Evolutionary conservation across 805 yeast genomes (phyloP), one percentile per base, ranked within the genome.

Genomic region (Yarrowia sp.): DNA sequence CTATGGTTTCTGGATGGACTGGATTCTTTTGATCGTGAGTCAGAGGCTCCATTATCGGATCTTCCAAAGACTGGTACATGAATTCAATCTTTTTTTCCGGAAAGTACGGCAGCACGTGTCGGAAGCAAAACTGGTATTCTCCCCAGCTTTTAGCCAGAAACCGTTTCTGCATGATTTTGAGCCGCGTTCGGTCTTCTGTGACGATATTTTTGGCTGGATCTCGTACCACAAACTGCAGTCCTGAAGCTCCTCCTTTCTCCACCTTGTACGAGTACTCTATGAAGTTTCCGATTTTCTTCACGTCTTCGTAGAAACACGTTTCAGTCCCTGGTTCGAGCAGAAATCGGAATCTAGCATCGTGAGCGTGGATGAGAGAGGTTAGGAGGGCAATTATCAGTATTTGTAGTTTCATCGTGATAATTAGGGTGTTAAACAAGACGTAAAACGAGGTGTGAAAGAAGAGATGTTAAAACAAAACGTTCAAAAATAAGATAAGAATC

Each of bases 321-420:
- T 41, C 32, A 7, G 63, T 41, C 4, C 63, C 63, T 16, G 63
- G 63, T 43, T 58, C 63, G 8, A 58, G 48, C 7, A 58, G 63
- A 16, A 58, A 58, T 10, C 51, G 8, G 17, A 41, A 41, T 12
- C 63, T 19, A 19, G 30, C 32, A 9, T 43, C 51, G 10, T 11
- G 7, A 10, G 61, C 61, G 21, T 8, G 2, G 4, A 46, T 12
- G 35, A 22, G 17, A 7, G 41, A 26, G 17, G 41, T 11, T 35
- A 54, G 35, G 22, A 35, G 32, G 24, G 19, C 12, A 11, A n/a
- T 5, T 16, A 32, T 4, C 10, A 19, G 43, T 41, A 22, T 12
- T 33, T 33, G 36, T 14, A 41, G 11, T 14, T 7, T 41, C 46
- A 41, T 41, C 10, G 7, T 22, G 46, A n/a, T n/a, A n/a, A n/a